Evolutionary conservation across 768 basidiomycete species (phyloP).

Genomic region (Tricholoma furcatifolium): DNA sequence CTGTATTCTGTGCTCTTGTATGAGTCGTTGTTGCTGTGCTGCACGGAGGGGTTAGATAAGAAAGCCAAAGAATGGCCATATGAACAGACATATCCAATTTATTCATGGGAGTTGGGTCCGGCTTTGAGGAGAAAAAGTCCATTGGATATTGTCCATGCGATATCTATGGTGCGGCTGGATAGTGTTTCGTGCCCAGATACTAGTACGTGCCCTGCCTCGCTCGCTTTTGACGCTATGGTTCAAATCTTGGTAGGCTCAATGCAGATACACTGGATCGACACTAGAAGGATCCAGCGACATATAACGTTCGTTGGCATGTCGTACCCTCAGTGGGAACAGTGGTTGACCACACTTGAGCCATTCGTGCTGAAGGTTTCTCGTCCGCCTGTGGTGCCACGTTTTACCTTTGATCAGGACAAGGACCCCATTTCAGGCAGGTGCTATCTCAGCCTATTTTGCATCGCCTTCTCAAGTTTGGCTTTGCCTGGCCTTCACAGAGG

Average conservation of each 20-base stretch:
- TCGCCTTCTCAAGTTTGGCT: neutral
- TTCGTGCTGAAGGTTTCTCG: constrained; percentile 26
- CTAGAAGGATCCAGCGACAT: constrained; percentile 14
- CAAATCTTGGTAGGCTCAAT: constrained; percentile 19
- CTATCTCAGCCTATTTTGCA: too few species aligned
- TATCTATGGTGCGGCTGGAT: constrained; percentile 26
- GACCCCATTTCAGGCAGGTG: constrained; percentile 17
- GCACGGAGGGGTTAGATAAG: constrained; percentile 22
- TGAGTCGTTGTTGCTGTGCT: constrained; percentile 34
- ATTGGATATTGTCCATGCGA: constrained; percentile 29
- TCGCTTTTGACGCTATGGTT: neutral
- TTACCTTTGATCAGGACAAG: constrained; percentile 15
- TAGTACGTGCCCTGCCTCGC: constrained; percentile 18
- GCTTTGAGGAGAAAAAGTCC: constrained; percentile 27
- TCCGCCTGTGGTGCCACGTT: constrained; percentile 17
- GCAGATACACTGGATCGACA: constrained; percentile 31
- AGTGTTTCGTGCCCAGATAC: constrained; percentile 27
- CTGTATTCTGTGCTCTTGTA: constrained; percentile 33
- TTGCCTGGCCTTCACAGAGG: constrained; percentile 10
- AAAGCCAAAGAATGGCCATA: constrained; percentile 9
- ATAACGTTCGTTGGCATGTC: constrained; percentile 21
- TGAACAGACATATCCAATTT: constrained; percentile 28
- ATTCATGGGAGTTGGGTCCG: constrained; percentile 38
- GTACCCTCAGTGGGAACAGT: constrained; percentile 27
- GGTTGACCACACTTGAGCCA: constrained; percentile 24